Evolutionary conservation across 2,329 filamentous ascomycete genomes (phyloP), one percentile per base, ranked within the genome.

Genomic region (Metarhizium robertsii): DNA sequence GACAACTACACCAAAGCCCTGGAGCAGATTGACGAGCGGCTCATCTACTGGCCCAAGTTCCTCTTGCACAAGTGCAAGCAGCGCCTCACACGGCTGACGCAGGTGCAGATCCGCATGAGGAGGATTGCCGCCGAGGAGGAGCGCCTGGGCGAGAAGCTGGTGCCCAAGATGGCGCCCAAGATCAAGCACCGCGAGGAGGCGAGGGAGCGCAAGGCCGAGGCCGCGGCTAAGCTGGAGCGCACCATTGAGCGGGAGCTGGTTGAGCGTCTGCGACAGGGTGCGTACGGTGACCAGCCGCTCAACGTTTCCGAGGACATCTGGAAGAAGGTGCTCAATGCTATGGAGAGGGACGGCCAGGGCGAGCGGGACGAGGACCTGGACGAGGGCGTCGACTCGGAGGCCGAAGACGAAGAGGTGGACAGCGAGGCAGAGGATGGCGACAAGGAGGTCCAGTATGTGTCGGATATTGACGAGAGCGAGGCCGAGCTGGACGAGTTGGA

Each of bases 31-130:
- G 91, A 96, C 69, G 83, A 89, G 64, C 82, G 87, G 51, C 78
- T 96, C 62, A 87, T 91, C 66, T 97, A 96, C 79, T 97, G 91
- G 79, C 92, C 92, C 55, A 95, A 96, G 71, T 96, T 95, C 68
- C 75, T 96, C 60, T 76, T 90, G 38, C 91, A 96, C 76, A 96
- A 95, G 75, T 94, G 90, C 79, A 99, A 99, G 78, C 94, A 97
- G 75, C 85, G 94, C 58, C 81, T 97, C 48, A 97, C 94, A 10
- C 79, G 94, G 51, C 71, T 99, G 66, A 95, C 90, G 53, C 94
- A 97, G 76, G 92, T 99, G 50, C 86, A 87, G 56, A 94, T 96
- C 61, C 78, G 83, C 61, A 85, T 83, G 80, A 84, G 88, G 65
- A 84, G 86, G 68, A 78, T 97, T 59, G 90, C 89, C 34, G 90